phyloP scores from a whole-genome alignment of 2,329 filamentous ascomycete species.

The Arthrocladium fulminans region DNA sequence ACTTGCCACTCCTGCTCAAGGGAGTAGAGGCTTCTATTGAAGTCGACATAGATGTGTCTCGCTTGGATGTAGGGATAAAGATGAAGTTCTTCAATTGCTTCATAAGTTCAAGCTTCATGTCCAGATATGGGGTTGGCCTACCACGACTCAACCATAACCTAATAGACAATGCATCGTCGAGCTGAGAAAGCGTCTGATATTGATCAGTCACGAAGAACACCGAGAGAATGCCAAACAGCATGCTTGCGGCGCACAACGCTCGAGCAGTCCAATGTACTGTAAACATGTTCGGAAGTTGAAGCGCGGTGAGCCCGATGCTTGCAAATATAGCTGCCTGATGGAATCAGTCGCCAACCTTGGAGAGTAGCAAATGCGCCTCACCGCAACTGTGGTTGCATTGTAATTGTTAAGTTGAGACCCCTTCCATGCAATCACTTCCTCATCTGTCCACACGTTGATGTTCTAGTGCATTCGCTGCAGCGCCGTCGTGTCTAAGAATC shows the following conservation, averaged over 20 bases:
- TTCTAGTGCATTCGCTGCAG: constrained; percentile 10
- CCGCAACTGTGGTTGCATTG: constrained; percentile 8
- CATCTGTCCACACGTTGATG: constrained; percentile 12
- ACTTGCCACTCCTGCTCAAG: too few species aligned
- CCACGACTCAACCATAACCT: constrained; percentile 12
- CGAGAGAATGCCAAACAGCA: constrained; percentile 11
- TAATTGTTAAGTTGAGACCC: constrained; percentile 8
- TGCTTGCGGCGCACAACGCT: constrained; percentile 7
- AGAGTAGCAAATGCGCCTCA: not conserved
- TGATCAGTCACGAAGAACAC: constrained; percentile 8
- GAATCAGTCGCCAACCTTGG: not conserved
- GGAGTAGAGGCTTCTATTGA: too few species aligned
- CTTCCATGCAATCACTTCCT: constrained; percentile 12
- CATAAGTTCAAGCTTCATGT: too few species aligned
- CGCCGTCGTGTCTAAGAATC: constrained; percentile 8
- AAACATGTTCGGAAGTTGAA: constrained; percentile 12
- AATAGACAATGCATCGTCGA: constrained; percentile 10
- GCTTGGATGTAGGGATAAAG: not conserved
- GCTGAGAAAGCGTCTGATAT: constrained; percentile 8
- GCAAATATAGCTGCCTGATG: constrained; percentile 13
- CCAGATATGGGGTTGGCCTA: not conserved
- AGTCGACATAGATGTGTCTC: not conserved
- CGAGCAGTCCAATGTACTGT: constrained; percentile 11
- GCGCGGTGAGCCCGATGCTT: constrained; percentile 11
- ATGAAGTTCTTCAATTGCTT: too few species aligned